Percentiles rank a stretch among this genome's conserved stretches.
Evolutionary conservation across 2,329 filamentous ascomycete genomes (phyloP).

Genomic region (Colletotrichum zoysiae): DNA sequence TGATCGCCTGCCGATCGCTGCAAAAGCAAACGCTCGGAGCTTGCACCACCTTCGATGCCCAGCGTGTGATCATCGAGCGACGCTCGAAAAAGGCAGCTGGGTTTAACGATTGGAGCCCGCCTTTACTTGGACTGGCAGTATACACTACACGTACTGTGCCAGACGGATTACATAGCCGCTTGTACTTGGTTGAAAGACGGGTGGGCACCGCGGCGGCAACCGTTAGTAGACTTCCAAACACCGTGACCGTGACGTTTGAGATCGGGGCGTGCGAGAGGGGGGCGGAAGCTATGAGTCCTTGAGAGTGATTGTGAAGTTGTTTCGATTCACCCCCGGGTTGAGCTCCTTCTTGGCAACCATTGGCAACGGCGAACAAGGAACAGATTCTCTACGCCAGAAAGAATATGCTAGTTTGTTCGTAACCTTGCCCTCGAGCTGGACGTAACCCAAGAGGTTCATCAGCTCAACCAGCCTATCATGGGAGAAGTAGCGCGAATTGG

Average conservation of each 20-base stretch:
- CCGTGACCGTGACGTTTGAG: not conserved
- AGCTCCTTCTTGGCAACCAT: slow-evolving; percentile 80
- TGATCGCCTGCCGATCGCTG: slow-evolving; percentile 34
- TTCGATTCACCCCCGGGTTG: slow-evolving; percentile 79
- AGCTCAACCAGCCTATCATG: slow-evolving; percentile 76
- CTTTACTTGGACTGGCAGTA: not conserved
- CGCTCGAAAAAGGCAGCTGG: slow-evolving; percentile 14
- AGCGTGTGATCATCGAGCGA: slow-evolving; percentile 10
- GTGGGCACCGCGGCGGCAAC: not conserved
- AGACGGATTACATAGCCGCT: not conserved
- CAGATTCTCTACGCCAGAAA: slow-evolving; percentile 73
- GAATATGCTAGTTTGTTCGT: slow-evolving; percentile 90
- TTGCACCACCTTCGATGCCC: not conserved
- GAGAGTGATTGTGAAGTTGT: slow-evolving; percentile 91
- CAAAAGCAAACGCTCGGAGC: slow-evolving; percentile 9
- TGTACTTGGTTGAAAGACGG: not conserved
- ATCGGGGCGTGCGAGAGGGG: not conserved
- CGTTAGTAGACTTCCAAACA: not conserved
- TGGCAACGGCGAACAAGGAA: slow-evolving; percentile 41
- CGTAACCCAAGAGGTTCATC: slow-evolving; percentile 83
- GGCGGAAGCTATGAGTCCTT: slow-evolving; percentile 49
- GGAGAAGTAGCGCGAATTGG: slow-evolving; percentile 91
- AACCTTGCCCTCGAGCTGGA: slow-evolving; percentile 73
- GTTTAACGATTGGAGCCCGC: not conserved
- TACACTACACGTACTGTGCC: not conserved